Percentiles rank a stretch among this genome's conserved stretches.
Conservation (phyloP, 148 eudicot genomes). For the Chenopodium quinoa region DNA sequence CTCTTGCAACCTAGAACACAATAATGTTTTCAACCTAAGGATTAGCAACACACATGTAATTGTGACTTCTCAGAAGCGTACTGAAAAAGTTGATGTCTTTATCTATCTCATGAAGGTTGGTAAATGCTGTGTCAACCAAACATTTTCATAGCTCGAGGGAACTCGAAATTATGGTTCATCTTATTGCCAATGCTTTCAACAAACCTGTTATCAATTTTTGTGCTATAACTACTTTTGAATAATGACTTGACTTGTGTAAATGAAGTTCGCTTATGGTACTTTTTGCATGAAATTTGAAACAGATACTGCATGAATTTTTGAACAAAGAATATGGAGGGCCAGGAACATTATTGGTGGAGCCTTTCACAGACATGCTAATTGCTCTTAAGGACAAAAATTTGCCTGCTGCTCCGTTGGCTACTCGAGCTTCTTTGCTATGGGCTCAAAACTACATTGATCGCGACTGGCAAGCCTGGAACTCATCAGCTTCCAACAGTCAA, state of each 20-base stretch:
- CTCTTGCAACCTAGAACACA: not conserved
- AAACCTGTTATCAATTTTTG: slow-evolving; percentile 13
- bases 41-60: not conserved
- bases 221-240: not conserved
- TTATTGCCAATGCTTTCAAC: not conserved
- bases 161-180: slow-evolving; percentile 14
- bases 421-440: slow-evolving; percentile 52
- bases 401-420: slow-evolving; percentile 52
- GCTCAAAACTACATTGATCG: slow-evolving; percentile 46
- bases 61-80: not conserved
- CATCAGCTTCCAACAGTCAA: slow-evolving; percentile 18
- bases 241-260: not conserved
- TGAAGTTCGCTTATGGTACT: slow-evolving; percentile 6
- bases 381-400: slow-evolving; percentile 55
- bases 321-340: slow-evolving; percentile 70
- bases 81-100: not conserved
- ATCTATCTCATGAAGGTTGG: not conserved
- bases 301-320: slow-evolving; percentile 57
- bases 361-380: slow-evolving; percentile 62
- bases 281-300: slow-evolving; percentile 27
- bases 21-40: not conserved
- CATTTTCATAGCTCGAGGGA: not conserved
- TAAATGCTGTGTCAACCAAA: not conserved
- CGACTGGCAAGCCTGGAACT: slow-evolving; percentile 50
- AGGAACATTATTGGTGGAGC: slow-evolving; percentile 70